Conservation (phyloP, 2,329 filamentous ascomycete genomes). For the Aspergillus niger region DNA sequence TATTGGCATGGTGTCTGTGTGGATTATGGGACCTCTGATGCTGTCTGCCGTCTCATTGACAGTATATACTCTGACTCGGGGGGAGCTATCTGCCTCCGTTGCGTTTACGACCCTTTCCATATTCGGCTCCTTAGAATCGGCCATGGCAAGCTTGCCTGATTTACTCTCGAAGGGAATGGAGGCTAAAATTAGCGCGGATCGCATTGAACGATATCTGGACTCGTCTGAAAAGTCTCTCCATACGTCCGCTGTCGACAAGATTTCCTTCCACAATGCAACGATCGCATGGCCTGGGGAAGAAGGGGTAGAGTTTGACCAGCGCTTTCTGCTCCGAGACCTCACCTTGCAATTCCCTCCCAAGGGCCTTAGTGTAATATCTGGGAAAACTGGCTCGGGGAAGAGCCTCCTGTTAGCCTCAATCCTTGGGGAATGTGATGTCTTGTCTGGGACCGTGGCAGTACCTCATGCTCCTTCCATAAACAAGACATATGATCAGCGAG, state of each 20-base stretch:
- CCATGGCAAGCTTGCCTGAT: slow-evolving; percentile 71
- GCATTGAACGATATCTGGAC: slow-evolving; percentile 72
- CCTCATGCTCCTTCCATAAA: slow-evolving; percentile 51
- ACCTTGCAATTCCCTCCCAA: slow-evolving; percentile 69
- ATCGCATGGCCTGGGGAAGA: slow-evolving; percentile 73
- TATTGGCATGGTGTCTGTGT: slow-evolving; percentile 64
- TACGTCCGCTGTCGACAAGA: slow-evolving; percentile 55
- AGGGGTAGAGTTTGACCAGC: slow-evolving; percentile 38
- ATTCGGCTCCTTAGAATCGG: slow-evolving; percentile 72
- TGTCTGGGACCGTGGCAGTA: slow-evolving; percentile 61
- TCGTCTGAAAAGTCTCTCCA: slow-evolving; percentile 64
- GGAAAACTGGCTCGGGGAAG: slow-evolving; percentile 76
- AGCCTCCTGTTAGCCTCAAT: slow-evolving; percentile 72
- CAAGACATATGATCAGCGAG: slow-evolving; percentile 66
- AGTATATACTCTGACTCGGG: slow-evolving; percentile 66
- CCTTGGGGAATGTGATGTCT: slow-evolving; percentile 71
- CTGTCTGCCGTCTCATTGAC: slow-evolving; percentile 71
- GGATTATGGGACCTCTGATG: slow-evolving; percentile 71
- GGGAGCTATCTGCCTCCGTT: slow-evolving; percentile 67
- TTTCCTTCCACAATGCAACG: slow-evolving; percentile 67
- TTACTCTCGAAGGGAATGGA: slow-evolving; percentile 71
- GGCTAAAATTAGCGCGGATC: slow-evolving; percentile 69
- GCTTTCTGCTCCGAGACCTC: slow-evolving; percentile 66
- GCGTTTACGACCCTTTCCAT: slow-evolving; percentile 76
- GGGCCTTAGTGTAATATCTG: slow-evolving; percentile 73